Percentiles rank a stretch among this genome's conserved stretches.
These are phyloP conservation scores for Kwoniella sp. DNA, from an alignment of 768 basidiomycete genomes.

Conservation along the genomic window DNA sequence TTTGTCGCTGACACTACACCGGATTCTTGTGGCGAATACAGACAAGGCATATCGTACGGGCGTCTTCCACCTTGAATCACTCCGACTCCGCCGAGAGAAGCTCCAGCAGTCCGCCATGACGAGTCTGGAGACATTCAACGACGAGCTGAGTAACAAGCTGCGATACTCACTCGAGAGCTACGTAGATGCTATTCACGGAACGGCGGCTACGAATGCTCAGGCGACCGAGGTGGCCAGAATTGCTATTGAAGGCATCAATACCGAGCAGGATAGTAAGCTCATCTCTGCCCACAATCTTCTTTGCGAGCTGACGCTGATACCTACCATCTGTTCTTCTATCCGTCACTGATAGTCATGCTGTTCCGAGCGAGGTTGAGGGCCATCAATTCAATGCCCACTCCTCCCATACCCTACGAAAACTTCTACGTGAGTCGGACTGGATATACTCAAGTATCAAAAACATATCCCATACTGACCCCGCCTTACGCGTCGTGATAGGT, in stretches of 20 bases:
- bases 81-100: constrained; percentile 77
- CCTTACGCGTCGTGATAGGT: constrained; percentile 72
- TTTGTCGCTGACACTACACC: neutral
- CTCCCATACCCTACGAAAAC: constrained; percentile 53
- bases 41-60: constrained; percentile 89
- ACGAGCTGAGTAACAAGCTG: constrained; percentile 69
- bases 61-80: constrained; percentile 89
- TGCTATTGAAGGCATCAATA: constrained; percentile 68
- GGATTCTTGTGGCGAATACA: constrained; percentile 45
- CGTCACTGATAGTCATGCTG: constrained; percentile 42
- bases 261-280: constrained; percentile 68
- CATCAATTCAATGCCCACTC: constrained; percentile 19
- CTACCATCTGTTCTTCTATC: neutral
- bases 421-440: constrained; percentile 44
- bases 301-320: constrained; percentile 5
- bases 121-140: constrained; percentile 79
- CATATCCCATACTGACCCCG: constrained; percentile 59
- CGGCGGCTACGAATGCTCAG: constrained; percentile 73
- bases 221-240: constrained; percentile 68
- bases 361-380: constrained; percentile 34
- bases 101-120: constrained; percentile 79
- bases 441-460: constrained; percentile 2
- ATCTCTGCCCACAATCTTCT: neutral
- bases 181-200: constrained; percentile 78
- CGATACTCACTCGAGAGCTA: constrained; percentile 72